phyloP scores from a whole-genome alignment of 768 basidiomycete genomes.

The Hebeloma cylindrosporum region DNA sequence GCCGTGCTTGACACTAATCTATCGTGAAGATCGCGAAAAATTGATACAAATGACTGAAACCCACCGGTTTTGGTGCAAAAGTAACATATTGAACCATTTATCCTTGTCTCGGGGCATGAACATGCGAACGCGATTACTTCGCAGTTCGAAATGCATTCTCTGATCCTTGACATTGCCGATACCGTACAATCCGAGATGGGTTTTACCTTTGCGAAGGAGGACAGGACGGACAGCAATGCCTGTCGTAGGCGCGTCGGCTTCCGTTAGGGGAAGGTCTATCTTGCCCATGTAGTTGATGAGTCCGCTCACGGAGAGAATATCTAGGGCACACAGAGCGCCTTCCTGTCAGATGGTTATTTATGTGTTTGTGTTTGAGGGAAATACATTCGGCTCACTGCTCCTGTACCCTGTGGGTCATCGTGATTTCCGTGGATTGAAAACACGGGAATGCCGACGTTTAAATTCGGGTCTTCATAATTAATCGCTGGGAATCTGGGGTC shows the following conservation, averaged over 20 bases:
- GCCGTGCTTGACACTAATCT: constrained; percentile 82
- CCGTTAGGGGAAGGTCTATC: constrained; percentile 75
- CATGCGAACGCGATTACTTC: constrained; percentile 94
- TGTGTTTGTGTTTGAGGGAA: neutral
- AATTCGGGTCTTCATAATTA: constrained; percentile 95
- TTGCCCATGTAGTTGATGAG: constrained; percentile 98
- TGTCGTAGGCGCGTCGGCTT: constrained; percentile 59
- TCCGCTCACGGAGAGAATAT: constrained; percentile 91
- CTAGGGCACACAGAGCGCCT: constrained; percentile 93
- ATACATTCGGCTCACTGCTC: constrained; percentile 56
- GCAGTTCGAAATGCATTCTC: constrained; percentile 93
- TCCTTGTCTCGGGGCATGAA: constrained; percentile 91
- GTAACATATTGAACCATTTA: constrained; percentile 91
- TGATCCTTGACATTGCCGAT: constrained; percentile 96
- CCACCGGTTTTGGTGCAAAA: constrained; percentile 96
- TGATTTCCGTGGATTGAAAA: constrained; percentile 99
- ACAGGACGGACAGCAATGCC: constrained; percentile 90
- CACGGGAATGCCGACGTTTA: constrained; percentile 94
- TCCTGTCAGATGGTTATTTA: constrained; percentile 57
- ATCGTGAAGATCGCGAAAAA: neutral
- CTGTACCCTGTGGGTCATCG: constrained; percentile 97
- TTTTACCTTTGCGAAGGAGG: constrained; percentile 85
- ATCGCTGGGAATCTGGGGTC: constrained; percentile 85
- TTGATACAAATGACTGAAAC: constrained; percentile 17
- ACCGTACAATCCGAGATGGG: constrained; percentile 89